Evolutionary conservation across 805 yeast species (phyloP), one percentile per base, ranked within the genome.

Genomic region (Zygotorulaspora sp.): DNA sequence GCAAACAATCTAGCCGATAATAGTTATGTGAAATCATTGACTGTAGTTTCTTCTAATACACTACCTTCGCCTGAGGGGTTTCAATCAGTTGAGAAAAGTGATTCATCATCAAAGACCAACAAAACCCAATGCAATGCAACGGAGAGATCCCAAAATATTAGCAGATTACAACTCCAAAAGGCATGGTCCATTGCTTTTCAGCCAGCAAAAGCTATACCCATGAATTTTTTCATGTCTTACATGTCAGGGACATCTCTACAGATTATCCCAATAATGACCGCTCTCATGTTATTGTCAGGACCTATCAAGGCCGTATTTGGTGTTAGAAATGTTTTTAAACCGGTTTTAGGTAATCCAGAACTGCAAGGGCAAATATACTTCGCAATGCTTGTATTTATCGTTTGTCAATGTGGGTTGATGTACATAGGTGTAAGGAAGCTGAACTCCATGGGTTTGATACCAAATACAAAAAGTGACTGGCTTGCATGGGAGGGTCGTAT

Each of bases 191-290:
- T 84, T 25, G 95, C 96, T 2, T 62, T 75, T 11, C 77, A 78
- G 1, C 96, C 97, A 0, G 84, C 87, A 2, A 90, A 88, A 57
- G 63, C 74, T 19, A 72, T 92, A n/a, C 95, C 97, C 6, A 83
- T 87, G 94, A 92, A 86, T 54, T 61, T 84, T 34, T 66, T 86
- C 32, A 86, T 90, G 95, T 78, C 87, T 44, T 92, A 86, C 60
- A 85, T 90, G 86, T 78, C 96, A 0, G 97, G 97, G 21, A 82
- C 83, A 52, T 76, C 94, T 3, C 66, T 92, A 18, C 97, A 92
- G 53, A 72, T 90, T 48, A 87, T 90, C 46, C 92, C 97, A 3
- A 83, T 90, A 32, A 80, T 88, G 65, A 89, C 88, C 84, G 82
- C 95, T 0, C 58, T 84, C 19, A 86, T 82, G 86, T 67, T 90